phyloP scores from a whole-genome alignment of 78 protist genomes.

The Planoprotostelium fungivorum region DNA sequence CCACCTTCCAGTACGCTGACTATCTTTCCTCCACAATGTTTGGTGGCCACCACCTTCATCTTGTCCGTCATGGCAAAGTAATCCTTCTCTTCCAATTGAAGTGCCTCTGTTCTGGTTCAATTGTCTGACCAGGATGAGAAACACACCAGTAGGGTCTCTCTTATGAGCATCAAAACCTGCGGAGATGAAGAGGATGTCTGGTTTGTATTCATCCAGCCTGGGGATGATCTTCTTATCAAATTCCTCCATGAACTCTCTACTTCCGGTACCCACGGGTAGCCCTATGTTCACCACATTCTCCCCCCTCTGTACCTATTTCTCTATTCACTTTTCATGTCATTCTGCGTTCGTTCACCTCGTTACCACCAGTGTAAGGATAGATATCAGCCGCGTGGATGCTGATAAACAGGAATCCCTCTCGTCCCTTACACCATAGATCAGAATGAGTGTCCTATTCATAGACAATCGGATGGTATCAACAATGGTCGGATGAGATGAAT shows the following conservation, averaged over 20 bases:
- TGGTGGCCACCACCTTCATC: constrained; percentile 42
- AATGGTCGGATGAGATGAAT: constrained; percentile 42
- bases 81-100: constrained; percentile 38
- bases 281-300: constrained; percentile 51
- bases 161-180: constrained; percentile 62
- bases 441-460: constrained; percentile 50
- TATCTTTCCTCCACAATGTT: constrained; percentile 40
- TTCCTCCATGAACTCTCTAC: constrained; percentile 23
- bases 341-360: background rate
- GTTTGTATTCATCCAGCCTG: constrained; percentile 48
- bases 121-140: background rate
- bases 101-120: constrained; percentile 8
- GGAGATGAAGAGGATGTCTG: constrained; percentile 36
- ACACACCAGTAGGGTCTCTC: background rate
- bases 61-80: constrained; percentile 46
- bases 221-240: constrained; percentile 29
- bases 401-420: constrained; percentile 13
- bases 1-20: constrained; percentile 56
- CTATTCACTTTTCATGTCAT: constrained; percentile 2
- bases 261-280: constrained; percentile 31
- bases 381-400: background rate
- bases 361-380: background rate
- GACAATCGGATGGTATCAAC: no score
- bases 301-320: background rate
- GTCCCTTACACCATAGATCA: constrained; percentile 20